Percentiles rank a stretch among this genome's conserved stretches.
Conservation (phyloP, 805 yeast species). For the Metschnikowia picachoensis region DNA sequence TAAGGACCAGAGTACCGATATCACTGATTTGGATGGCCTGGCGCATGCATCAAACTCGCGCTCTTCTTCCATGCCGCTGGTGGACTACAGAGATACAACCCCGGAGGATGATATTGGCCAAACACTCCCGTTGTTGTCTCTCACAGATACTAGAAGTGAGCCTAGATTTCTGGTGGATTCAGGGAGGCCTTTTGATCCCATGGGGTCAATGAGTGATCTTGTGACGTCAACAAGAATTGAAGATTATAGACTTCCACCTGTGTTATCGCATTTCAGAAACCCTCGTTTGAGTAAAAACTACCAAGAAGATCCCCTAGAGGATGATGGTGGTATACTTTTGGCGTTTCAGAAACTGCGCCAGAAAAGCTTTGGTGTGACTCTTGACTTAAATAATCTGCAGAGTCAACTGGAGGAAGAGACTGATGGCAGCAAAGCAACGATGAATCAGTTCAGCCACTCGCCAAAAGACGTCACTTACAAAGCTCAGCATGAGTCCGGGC, state of each 20-base stretch:
- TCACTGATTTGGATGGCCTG: constrained; percentile 3
- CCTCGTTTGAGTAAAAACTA: constrained; percentile 18
- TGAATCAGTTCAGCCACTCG: constrained; percentile 7
- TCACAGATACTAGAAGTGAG: constrained; percentile 10
- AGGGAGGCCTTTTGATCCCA: constrained; percentile 3
- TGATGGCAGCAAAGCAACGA: constrained; percentile 8
- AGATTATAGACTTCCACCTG: constrained; percentile 5
- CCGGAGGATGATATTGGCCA: constrained; percentile 12
- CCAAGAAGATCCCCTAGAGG: constrained; percentile 7
- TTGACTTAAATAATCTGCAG: not conserved
- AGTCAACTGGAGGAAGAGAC: constrained; percentile 12
- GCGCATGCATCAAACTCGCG: not conserved
- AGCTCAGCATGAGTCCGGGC: not conserved
- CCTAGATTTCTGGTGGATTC: constrained; percentile 8
- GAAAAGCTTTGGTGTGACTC: constrained; percentile 17
- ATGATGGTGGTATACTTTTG: not conserved
- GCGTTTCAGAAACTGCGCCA: constrained; percentile 7
- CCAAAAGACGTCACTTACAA: not conserved
- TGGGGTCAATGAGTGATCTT: constrained; percentile 15
- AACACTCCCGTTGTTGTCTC: constrained; percentile 16
- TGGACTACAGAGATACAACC: constrained; percentile 2
- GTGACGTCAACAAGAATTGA: constrained; percentile 13
- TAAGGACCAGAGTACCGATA: constrained; percentile 4
- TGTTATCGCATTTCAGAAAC: constrained; percentile 12
- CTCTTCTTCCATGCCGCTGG: constrained; percentile 17